A percentile compares a stretch with the other conserved stretches of the same genome.
phyloP scores from a whole-genome alignment of 768 basidiomycete genomes.

The Favolaschia claudopus region DNA sequence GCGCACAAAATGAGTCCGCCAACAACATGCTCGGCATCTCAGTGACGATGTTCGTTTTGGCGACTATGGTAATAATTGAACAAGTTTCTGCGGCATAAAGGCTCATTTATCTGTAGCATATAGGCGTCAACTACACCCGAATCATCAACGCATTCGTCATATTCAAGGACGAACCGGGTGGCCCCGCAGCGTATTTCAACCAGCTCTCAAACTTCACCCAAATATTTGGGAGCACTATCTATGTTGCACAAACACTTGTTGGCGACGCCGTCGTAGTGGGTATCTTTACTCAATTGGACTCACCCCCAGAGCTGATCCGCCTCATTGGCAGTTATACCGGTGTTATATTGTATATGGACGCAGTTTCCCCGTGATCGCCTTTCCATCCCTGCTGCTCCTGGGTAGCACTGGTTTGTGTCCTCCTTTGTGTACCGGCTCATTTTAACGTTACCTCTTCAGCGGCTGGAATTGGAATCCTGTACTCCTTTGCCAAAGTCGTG shows the following conservation, averaged over 20 bases:
- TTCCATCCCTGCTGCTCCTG: slow-evolving; percentile 37
- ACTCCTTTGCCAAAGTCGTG: slow-evolving; percentile 38
- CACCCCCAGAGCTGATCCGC: background rate
- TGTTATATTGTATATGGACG: slow-evolving; percentile 44
- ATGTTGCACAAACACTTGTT: slow-evolving; percentile 45
- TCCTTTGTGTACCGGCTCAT: background rate
- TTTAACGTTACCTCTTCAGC: slow-evolving; percentile 24
- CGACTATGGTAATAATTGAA: background rate
- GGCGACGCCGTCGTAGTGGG: slow-evolving; percentile 47
- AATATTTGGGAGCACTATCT: slow-evolving; percentile 45
- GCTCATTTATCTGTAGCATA: too few relatives aligned
- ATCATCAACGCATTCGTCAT: slow-evolving; percentile 45
- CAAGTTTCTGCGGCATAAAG: too few relatives aligned
- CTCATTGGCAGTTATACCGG: slow-evolving; percentile 33
- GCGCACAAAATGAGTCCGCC: background rate
- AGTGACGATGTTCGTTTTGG: background rate
- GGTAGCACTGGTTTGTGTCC: slow-evolving; percentile 37
- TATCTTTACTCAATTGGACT: background rate
- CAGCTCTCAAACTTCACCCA: slow-evolving; percentile 44
- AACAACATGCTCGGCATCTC: background rate
- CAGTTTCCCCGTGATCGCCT: slow-evolving; percentile 28
- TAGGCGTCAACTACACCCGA: slow-evolving; percentile 44
- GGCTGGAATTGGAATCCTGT: slow-evolving; percentile 39
- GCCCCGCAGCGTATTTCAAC: slow-evolving; percentile 42
- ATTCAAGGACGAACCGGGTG: slow-evolving; percentile 32